Evolutionary conservation across 805 yeast genomes (phyloP).

Genomic region (Starmerella tilneyi): DNA sequence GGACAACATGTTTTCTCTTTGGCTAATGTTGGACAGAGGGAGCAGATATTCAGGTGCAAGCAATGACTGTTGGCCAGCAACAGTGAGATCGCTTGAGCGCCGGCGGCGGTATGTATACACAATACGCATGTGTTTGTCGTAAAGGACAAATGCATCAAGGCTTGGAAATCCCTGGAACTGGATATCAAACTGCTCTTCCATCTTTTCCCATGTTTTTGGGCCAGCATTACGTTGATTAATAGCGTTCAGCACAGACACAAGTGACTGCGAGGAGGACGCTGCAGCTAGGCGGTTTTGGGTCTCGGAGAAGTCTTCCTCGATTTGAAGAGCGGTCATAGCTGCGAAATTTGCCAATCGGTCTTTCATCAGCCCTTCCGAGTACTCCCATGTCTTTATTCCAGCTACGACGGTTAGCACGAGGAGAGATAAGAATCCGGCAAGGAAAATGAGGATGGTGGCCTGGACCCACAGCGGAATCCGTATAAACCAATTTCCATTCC

Average conservation of each 20-base stretch:
- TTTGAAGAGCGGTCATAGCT: conserved; percentile 19
- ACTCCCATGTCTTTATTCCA: conserved; percentile 20
- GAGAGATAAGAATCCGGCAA: conserved; percentile 19
- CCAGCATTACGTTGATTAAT: conserved; percentile 2
- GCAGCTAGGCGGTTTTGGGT: background rate
- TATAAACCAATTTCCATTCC: conserved; percentile 18
- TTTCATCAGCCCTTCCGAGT: conserved; percentile 17
- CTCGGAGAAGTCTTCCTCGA: conserved; percentile 15
- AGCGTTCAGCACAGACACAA: conserved; percentile 4
- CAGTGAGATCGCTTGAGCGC: background rate
- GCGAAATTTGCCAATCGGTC: conserved; percentile 19
- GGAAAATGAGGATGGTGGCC: conserved; percentile 18
- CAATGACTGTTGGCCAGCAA: conserved; percentile 1
- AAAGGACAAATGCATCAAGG: conserved; percentile 9
- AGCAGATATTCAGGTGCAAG: conserved; percentile 7
- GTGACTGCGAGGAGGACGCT: conserved; percentile 1
- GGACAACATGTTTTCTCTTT: background rate
- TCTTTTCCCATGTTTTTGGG: background rate
- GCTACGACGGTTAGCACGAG: conserved; percentile 14
- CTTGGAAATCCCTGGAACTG: conserved; percentile 7
- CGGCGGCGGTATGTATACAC: conserved; percentile 14
- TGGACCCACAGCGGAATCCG: conserved; percentile 23
- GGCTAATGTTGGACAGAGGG: conserved; percentile 8
- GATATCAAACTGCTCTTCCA: conserved; percentile 10
- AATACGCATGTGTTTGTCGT: conserved; percentile 7